These are phyloP conservation scores for Macrotyloma uniflorum DNA, from an alignment of 306 rosid genomes.

Conservation along the genomic window DNA sequence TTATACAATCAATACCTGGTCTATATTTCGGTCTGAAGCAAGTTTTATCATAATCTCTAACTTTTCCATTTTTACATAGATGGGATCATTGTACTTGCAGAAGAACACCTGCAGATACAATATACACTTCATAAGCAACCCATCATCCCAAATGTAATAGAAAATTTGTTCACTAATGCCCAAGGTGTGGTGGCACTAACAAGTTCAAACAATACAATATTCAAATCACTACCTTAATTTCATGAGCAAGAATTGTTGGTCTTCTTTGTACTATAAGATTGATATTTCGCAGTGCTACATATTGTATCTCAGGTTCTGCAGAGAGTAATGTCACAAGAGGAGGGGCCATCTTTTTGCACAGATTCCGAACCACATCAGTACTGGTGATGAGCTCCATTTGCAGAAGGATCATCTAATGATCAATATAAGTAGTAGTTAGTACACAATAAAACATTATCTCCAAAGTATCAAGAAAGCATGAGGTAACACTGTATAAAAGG, in stretches of 20 bases:
- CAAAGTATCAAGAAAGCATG: conserved; percentile 10
- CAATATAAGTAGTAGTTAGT: conserved; percentile 26
- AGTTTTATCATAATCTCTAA: conserved; percentile 94
- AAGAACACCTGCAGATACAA: conserved; percentile 72
- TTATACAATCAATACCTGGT: conserved; percentile 60
- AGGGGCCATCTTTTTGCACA: conserved; percentile 98
- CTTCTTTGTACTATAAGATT: conserved; percentile 95
- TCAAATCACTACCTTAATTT: conserved; percentile 73
- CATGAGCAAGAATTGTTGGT: conserved; percentile 95
- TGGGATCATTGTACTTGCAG: conserved; percentile 96
- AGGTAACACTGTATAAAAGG: conserved; percentile 16
- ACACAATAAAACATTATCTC: conserved; percentile 24
- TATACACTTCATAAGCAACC: conserved; percentile 22
- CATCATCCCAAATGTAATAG: conserved; percentile 10
- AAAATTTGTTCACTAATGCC: conserved; percentile 4
- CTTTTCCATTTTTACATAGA: conserved; percentile 95
- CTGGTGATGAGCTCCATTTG: conserved; percentile 98
- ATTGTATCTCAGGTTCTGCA: conserved; percentile 96
- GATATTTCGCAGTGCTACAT: conserved; percentile 89
- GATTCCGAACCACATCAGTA: conserved; percentile 92
- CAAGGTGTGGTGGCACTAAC: conserved; percentile 6
- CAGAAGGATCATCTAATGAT: conserved; percentile 87
- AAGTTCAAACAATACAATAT: conserved; percentile 10
- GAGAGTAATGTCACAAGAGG: conserved; percentile 93
- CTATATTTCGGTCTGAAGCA: conserved; percentile 90